phyloP scores from a whole-genome alignment of 306 rosid species.

The Begonia peltatifolia region DNA sequence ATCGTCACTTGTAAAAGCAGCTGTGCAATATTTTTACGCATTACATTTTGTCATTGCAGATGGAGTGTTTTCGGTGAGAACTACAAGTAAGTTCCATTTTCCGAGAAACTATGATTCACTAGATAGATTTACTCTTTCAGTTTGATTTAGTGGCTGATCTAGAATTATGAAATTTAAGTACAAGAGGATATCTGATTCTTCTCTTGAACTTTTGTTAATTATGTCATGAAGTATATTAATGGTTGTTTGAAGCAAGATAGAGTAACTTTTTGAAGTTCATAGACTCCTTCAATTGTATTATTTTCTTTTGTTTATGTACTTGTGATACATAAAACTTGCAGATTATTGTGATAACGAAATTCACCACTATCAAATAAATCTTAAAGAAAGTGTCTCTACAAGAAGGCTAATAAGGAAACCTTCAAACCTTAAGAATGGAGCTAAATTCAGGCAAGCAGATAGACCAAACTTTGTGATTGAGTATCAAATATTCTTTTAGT shows the following conservation, averaged over 20 bases:
- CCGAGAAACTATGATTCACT: slow-evolving; percentile 1
- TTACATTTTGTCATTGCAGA: slow-evolving; percentile 32
- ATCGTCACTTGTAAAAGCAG: neutral
- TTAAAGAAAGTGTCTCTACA: slow-evolving; percentile 39
- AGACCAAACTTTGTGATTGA: neutral
- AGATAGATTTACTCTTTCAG: neutral
- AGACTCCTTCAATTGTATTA: too few species aligned
- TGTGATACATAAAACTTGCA: slow-evolving; percentile 20
- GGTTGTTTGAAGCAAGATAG: too few species aligned
- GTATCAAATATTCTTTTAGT: slow-evolving; percentile 5
- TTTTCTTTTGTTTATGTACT: neutral
- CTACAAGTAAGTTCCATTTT: slow-evolving; percentile 52
- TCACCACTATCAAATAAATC: slow-evolving; percentile 30
- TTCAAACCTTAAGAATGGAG: slow-evolving; percentile 50
- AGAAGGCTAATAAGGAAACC: slow-evolving; percentile 40
- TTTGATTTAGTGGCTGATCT: neutral
- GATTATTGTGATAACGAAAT: slow-evolving; percentile 46
- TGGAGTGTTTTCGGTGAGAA: slow-evolving; percentile 59
- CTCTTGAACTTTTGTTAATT: too few species aligned
- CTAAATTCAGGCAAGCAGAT: slow-evolving; percentile 60
- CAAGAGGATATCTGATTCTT: too few species aligned
- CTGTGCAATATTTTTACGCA: neutral
- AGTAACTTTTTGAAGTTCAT: too few species aligned
- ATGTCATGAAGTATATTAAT: too few species aligned
- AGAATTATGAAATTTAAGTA: too few species aligned